Evolutionary conservation across 2,329 filamentous ascomycete genomes (phyloP).

Genomic region (Xylaria sp.): DNA sequence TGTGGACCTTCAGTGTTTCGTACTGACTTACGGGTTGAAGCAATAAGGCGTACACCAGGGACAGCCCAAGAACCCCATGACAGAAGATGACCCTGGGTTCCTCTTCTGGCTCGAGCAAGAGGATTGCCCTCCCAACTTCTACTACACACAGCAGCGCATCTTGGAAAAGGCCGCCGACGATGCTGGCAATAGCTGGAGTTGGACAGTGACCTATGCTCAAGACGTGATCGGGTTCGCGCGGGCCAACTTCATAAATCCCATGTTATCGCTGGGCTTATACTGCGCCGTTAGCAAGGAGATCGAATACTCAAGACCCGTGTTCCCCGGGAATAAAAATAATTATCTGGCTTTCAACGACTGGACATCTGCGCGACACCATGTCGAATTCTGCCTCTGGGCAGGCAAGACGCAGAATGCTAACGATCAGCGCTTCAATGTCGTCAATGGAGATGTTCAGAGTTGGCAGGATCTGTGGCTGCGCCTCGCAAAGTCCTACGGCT

Average conservation of each 20-base stretch:
- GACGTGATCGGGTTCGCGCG: constrained; percentile 50
- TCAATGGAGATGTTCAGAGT: constrained; percentile 54
- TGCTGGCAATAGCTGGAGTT: constrained; percentile 38
- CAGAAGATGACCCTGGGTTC: constrained; percentile 54
- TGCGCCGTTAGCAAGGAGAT: constrained; percentile 51
- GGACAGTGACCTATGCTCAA: constrained; percentile 50
- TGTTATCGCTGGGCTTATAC: constrained; percentile 55
- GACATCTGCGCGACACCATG: constrained; percentile 50
- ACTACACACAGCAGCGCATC: constrained; percentile 61
- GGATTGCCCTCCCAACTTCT: constrained; percentile 59
- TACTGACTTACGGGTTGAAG: constrained; percentile 61
- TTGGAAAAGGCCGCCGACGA: constrained; percentile 45
- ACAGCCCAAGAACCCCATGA: constrained; percentile 57
- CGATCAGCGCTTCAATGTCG: constrained; percentile 56
- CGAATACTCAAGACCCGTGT: constrained; percentile 45
- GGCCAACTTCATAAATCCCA: constrained; percentile 55
- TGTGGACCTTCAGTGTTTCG: constrained; percentile 57
- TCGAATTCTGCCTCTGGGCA: constrained; percentile 52
- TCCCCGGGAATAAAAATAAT: constrained; percentile 51
- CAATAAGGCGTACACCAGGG: constrained; percentile 65
- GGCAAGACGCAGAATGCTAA: constrained; percentile 44
- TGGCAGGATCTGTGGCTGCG: constrained; percentile 57
- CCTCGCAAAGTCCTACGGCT: constrained; percentile 51
- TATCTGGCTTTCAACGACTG: constrained; percentile 50
- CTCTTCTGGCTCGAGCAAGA: constrained; percentile 52